Evolutionary conservation across 768 basidiomycete species (phyloP).

Genomic region (Pleurotus tuber-regium): DNA sequence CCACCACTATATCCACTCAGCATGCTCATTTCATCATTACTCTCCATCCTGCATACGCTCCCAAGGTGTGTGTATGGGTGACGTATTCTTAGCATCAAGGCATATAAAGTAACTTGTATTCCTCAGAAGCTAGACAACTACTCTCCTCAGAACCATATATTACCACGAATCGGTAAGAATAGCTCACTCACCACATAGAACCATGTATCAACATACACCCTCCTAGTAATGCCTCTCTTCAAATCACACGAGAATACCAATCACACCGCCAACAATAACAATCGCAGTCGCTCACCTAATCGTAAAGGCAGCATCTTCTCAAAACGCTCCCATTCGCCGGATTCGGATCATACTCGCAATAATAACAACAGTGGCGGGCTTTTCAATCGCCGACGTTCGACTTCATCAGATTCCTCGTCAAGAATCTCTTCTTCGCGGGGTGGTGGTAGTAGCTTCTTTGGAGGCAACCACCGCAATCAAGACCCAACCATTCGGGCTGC

Average conservation of each 20-base stretch:
- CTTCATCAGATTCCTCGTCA: slow-evolving; percentile 11
- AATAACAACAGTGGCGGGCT: not conserved
- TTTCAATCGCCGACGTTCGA: slow-evolving; percentile 9
- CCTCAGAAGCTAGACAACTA: too few species aligned
- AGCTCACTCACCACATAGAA: too few species aligned
- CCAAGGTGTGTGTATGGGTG: too few species aligned
- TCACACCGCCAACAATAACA: slow-evolving; percentile 8
- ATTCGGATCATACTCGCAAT: slow-evolving; percentile 12
- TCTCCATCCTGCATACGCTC: too few species aligned
- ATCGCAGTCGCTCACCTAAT: slow-evolving; percentile 14
- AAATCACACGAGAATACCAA: slow-evolving; percentile 12
- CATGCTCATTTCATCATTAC: too few species aligned
- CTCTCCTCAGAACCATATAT: too few species aligned
- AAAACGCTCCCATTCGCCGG: slow-evolving; percentile 17
- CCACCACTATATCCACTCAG: too few species aligned
- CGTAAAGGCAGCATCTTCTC: slow-evolving; percentile 27
- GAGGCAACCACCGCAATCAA: slow-evolving; percentile 8
- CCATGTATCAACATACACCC: too few species aligned
- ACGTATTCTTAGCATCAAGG: too few species aligned
- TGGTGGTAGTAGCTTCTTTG: slow-evolving; percentile 7
- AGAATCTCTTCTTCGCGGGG: slow-evolving; percentile 12
- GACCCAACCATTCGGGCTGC: slow-evolving; percentile 49
- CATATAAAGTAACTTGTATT: too few species aligned
- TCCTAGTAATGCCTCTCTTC: slow-evolving; percentile 27
- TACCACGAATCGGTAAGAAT: too few species aligned